Evolutionary conservation across 768 basidiomycete species (phyloP), one percentile per base, ranked within the genome.

Genomic region (Suillus sp.): DNA sequence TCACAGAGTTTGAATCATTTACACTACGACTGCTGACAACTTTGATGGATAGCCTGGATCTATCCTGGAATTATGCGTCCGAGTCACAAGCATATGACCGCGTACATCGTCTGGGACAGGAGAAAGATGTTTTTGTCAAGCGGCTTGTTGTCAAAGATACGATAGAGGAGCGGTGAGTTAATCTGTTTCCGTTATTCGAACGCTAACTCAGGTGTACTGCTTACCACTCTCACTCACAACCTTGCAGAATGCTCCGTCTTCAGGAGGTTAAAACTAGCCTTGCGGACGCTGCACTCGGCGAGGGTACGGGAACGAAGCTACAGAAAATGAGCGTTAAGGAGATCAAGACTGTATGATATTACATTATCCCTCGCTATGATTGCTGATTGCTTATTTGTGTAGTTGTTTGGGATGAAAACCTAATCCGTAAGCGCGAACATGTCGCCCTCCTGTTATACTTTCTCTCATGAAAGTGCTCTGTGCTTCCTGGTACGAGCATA

Each of bases 1-100:
- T 48, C 57, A 53, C 22, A 9, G 8, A 30, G n/a, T 54, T 8
- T 50, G 7, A 35, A 14, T 38, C 47, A 22, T 32, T 25, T 25
- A 10, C 13, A 20, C 22, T 54, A 30, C 20, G 32, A 45, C 34
- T 27, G 10, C 55, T 57, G 30, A 60, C n/a, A 8, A 13, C 20
- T 20, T 16, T 32, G 25, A 10, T 42, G 1, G 20, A 20, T 48
- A 89, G 87, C 71, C 81, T 91, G 80, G 90, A 90, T 70, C 76
- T 90, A 20, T 86, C 86, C 32, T 91, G 89, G 89, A 90, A 89
- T 68, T 88, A 83, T 66, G 89, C 89, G 0, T 77, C 86, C 0
- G 89, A 91, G 69, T 85, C 85, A 0, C 90, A 91, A 66, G 89
- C 89, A 6, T 80, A 79, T 45, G 74, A 72, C 65, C 84, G 88